phyloP scores from a whole-genome alignment of 2,329 filamentous ascomycete species.

The Epichloe hybrida region DNA sequence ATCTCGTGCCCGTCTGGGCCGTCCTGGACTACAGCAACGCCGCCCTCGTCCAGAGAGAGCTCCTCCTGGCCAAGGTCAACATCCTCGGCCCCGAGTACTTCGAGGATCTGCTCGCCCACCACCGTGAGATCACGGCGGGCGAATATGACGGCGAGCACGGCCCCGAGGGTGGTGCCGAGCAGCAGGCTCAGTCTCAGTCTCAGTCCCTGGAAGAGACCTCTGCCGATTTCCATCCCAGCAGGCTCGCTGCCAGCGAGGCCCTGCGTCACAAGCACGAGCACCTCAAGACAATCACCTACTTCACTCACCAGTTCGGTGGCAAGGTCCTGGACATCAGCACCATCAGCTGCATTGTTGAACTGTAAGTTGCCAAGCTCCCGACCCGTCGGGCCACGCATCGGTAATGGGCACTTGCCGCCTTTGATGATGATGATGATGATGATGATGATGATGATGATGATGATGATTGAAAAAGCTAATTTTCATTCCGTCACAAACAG shows the following conservation, averaged over 20 bases:
- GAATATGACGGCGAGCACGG: constrained; percentile 32
- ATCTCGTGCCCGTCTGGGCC: constrained; percentile 95
- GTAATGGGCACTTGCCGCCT: too few species aligned
- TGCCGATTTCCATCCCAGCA: constrained; percentile 78
- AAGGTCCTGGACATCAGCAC: constrained; percentile 97
- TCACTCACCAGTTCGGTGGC: constrained; percentile 93
- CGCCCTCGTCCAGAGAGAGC: constrained; percentile 86
- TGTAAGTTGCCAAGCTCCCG: constrained; percentile 46
- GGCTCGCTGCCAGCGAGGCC: constrained; percentile 74
- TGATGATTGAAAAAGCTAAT: neutral
- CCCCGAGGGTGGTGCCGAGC: constrained; percentile 21
- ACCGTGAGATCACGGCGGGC: constrained; percentile 65
- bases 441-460: too few species aligned
- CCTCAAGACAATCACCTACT: constrained; percentile 87
- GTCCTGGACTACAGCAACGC: constrained; percentile 91
- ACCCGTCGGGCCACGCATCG: too few species aligned
- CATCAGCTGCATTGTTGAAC: constrained; percentile 94
- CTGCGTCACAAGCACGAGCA: constrained; percentile 96
- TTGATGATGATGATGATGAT: too few species aligned
- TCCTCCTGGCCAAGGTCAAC: constrained; percentile 91
- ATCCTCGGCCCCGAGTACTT: constrained; percentile 97
- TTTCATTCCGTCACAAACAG: constrained; percentile 24
- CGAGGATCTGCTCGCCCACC: constrained; percentile 88
- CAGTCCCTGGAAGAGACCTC: constrained; percentile 32
- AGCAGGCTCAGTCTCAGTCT: constrained; percentile 22